phyloP scores from a whole-genome alignment of 345 rosid genomes.

The Citrus maxima region DNA sequence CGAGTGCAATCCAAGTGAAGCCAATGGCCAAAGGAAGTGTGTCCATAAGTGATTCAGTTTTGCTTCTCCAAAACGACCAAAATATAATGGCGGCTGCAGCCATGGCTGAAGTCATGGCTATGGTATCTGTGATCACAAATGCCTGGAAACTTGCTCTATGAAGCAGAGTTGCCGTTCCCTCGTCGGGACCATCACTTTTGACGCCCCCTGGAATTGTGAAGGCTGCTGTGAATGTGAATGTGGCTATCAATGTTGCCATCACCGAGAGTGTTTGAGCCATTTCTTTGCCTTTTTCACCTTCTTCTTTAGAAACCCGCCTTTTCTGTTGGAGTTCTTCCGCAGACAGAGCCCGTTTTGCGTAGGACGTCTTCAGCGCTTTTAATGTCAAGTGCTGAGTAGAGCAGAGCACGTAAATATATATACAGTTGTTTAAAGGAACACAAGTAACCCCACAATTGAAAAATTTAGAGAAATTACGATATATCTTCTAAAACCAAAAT shows the following conservation, averaged over 20 bases:
- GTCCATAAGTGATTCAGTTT: not conserved
- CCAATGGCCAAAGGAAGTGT: not conserved
- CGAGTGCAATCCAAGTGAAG: conserved; percentile 4
- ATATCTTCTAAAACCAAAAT: too few relatives aligned
- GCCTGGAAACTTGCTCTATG: conserved; percentile 1
- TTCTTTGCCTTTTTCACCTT: not conserved
- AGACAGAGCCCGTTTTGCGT: not conserved
- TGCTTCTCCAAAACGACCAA: not conserved
- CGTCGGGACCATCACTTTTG: not conserved
- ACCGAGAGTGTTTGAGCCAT: conserved; percentile 10
- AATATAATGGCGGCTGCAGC: not conserved
- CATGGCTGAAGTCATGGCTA: conserved; percentile 16
- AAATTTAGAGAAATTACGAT: not conserved
- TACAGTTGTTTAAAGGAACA: not conserved
- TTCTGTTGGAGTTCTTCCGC: not conserved
- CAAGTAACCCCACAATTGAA: not conserved
- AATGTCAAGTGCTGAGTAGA: not conserved
- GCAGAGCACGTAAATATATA: not conserved
- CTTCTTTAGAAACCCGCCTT: not conserved
- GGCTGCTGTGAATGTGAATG: conserved; percentile 21
- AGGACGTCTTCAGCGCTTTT: not conserved
- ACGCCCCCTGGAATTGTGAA: conserved; percentile 21
- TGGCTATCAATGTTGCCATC: conserved; percentile 18
- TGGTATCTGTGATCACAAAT: conserved; percentile 6
- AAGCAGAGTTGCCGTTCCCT: not conserved